These are phyloP conservation scores for Acacia pycnantha DNA, from an alignment of 331 rosid species.

Conservation along the genomic window DNA sequence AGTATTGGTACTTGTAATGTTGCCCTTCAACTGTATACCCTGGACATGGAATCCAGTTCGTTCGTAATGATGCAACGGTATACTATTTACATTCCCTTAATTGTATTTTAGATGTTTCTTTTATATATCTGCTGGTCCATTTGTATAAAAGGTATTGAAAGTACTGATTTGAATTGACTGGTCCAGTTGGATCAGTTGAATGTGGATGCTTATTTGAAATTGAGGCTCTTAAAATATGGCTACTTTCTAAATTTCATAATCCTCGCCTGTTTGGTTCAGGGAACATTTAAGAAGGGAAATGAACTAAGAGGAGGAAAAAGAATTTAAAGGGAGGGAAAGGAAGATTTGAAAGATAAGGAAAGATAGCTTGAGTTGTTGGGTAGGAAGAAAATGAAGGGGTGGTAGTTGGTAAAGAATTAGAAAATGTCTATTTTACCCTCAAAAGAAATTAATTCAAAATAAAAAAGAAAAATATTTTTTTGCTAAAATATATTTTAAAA, in stretches of 20 bases:
- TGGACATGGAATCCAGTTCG: conserved; percentile 88
- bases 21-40: conserved; percentile 83
- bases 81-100: neutral
- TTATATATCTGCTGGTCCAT: neutral
- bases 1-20: neutral
- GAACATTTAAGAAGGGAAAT: too few species aligned
- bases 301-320: too few species aligned
- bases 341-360: too few species aligned
- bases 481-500: too few species aligned
- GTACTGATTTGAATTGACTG: neutral
- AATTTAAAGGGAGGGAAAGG: too few species aligned
- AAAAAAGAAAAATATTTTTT: too few species aligned
- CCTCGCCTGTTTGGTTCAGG: too few species aligned
- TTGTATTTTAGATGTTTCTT: neutral
- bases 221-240: neutral
- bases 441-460: too few species aligned
- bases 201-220: conserved; percentile 8
- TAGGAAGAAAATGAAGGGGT: too few species aligned
- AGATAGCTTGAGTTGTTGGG: too few species aligned
- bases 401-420: too few species aligned
- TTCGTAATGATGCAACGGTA: conserved; percentile 91
- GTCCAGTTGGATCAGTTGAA: neutral
- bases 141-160: neutral
- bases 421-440: too few species aligned
- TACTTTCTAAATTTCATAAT: neutral